phyloP scores from a whole-genome alignment of 768 basidiomycete genomes.

The Suillus paluster region DNA sequence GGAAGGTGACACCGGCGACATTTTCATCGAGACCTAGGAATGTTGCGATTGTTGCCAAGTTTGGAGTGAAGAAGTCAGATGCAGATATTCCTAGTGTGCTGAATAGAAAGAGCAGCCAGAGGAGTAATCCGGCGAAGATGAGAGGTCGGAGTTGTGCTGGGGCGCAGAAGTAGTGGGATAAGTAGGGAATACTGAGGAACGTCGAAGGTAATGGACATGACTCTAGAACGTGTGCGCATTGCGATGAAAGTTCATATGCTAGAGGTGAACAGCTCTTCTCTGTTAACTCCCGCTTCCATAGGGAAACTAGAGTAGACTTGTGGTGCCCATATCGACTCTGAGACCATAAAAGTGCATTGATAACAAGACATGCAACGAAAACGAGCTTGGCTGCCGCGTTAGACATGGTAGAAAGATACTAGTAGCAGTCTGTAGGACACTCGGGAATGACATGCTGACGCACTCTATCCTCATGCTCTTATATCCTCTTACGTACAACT shows the following conservation, averaged over 20 bases:
- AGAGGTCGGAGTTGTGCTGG: constrained; percentile 56
- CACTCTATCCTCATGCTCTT: background rate
- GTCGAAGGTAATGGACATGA: constrained; percentile 64
- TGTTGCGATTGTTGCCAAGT: constrained; percentile 87
- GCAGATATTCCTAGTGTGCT: constrained; percentile 94
- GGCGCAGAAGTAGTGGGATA: constrained; percentile 74
- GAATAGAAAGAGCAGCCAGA: constrained; percentile 93
- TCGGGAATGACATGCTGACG: background rate
- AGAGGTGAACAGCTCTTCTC: constrained; percentile 58
- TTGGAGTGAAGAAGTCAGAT: constrained; percentile 97
- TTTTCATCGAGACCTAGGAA: constrained; percentile 89
- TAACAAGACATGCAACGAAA: constrained; percentile 54
- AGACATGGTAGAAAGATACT: constrained; percentile 46
- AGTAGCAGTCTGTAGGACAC: background rate
- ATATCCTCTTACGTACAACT: background rate
- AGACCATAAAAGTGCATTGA: constrained; percentile 72
- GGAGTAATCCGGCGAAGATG: constrained; percentile 62
- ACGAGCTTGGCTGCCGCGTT: constrained; percentile 49
- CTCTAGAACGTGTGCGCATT: constrained; percentile 67
- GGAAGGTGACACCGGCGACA: constrained; percentile 94
- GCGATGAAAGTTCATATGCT: constrained; percentile 51
- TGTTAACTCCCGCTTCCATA: constrained; percentile 16
- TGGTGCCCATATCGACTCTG: constrained; percentile 51
- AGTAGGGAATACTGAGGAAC: constrained; percentile 71
- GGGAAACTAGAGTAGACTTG: constrained; percentile 3